These are phyloP conservation scores for Stylosanthes scabra DNA, from an alignment of 331 rosid genomes.

Conservation along the genomic window DNA sequence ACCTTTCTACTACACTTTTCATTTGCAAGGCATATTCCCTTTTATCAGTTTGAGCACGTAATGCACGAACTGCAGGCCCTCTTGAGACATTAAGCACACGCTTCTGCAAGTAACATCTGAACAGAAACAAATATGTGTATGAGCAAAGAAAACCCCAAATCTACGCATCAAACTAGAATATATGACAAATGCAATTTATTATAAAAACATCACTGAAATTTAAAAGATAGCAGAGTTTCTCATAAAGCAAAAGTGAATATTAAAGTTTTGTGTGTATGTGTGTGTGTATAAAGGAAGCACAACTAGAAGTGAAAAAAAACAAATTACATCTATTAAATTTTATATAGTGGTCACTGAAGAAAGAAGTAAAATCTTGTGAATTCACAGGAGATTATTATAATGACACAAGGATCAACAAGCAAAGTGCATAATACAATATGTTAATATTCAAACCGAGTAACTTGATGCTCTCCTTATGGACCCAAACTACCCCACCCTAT, in stretches of 20 bases:
- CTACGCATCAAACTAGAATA: conserved; percentile 18
- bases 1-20: conserved; percentile 86
- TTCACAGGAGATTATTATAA: conserved; percentile 10
- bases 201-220: conserved; percentile 15
- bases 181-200: conserved; percentile 10
- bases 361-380: conserved; percentile 12
- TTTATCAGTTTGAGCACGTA: conserved; percentile 97
- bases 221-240: background rate
- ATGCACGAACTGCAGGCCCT: conserved; percentile 96
- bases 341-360: background rate
- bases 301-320: background rate
- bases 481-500: conserved; percentile 2
- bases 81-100: conserved; percentile 91
- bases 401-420: conserved; percentile 1
- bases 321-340: background rate
- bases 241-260: background rate
- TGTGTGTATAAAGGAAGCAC: conserved; percentile 4
- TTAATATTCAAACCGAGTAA: conserved; percentile 8
- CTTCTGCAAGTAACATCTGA: conserved; percentile 95
- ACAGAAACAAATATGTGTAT: conserved; percentile 38
- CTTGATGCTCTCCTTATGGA: background rate
- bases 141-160: conserved; percentile 23
- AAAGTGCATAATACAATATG: background rate
- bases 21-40: conserved; percentile 89
- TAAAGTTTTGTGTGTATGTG: too few relatives aligned